Evolutionary conservation across 148 eudicot genomes (phyloP), one percentile per base, ranked within the genome.

Genomic region (Camellia granthamiana): DNA sequence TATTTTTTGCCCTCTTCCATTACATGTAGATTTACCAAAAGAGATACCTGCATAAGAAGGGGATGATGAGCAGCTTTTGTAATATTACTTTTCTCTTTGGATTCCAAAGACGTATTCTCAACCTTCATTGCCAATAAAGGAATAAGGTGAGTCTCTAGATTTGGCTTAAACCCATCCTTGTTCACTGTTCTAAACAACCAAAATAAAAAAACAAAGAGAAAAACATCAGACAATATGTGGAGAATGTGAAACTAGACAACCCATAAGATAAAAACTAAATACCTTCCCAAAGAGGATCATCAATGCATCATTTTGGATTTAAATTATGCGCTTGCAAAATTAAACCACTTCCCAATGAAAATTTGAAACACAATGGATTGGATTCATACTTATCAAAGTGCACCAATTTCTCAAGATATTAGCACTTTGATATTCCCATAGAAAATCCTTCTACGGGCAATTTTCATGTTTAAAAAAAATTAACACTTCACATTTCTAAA

Each of bases 131-230:
- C 93, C 76, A 95, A 79, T 78, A 93, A 85, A 21, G 97, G 99
- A 84, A 86, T 87, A 76, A 95, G 97, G 41, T 95, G 97, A 77
- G 97, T 93, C 91, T 95, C 99, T 43, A 95, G 87, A 84, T 95
- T 92, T 80, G 99, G 99, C 85, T 95, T 95, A 69, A 95, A 95
- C 43, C 99, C 99, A 83, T 95, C 99, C 80, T 82, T 87, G 84
- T 92, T 95, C 82, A 95, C 94, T 80, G 92, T 92, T 81, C 99
- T 95, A 84, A 69, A 88, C 47, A 71, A 80, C 52, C 65, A 80
- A 74, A 85, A 70, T 47, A 30, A 70, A 61, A 74, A 60, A 47
- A 3, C 38, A 42, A 23, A 47, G 68, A 60, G 5, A 44, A 19
- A 65, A 61, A 74, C 1, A 70, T 69, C 18, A 49, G 21, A 70